These are phyloP conservation scores for Citropsis articulata DNA, from an alignment of 345 rosid species.

Conservation along the genomic window DNA sequence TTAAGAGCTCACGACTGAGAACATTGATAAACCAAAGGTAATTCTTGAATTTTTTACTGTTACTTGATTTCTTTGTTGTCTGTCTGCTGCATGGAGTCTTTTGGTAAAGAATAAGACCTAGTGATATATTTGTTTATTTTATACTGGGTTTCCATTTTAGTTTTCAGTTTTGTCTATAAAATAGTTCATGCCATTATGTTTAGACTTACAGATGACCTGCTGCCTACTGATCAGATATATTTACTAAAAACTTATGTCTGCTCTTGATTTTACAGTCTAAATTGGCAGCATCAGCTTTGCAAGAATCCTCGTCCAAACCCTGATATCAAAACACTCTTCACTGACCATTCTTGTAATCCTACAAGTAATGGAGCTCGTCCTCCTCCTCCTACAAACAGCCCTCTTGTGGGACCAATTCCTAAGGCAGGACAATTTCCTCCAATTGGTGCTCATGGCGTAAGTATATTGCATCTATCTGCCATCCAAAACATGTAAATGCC, in stretches of 20 bases:
- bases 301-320: slow-evolving; percentile 92
- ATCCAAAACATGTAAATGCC: background rate
- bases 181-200: background rate
- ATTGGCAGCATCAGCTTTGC: slow-evolving; percentile 97
- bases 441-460: slow-evolving; percentile 72
- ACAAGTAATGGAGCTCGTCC: slow-evolving; percentile 70
- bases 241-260: slow-evolving; percentile 16
- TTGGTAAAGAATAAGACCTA: background rate
- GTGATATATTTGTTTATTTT: background rate
- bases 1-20: slow-evolving; percentile 69
- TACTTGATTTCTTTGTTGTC: background rate
- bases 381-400: slow-evolving; percentile 53
- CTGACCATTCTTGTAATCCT: slow-evolving; percentile 71
- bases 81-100: slow-evolving; percentile 1
- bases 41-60: slow-evolving; percentile 13
- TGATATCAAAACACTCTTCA: slow-evolving; percentile 84
- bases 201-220: background rate
- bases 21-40: slow-evolving; percentile 92
- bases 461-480: slow-evolving; percentile 26
- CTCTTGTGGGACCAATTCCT: slow-evolving; percentile 67
- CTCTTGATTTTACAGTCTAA: slow-evolving; percentile 50
- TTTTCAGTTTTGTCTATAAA: background rate
- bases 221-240: background rate
- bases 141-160: background rate
- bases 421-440: slow-evolving; percentile 68